Conservation (phyloP, 108 stramenopile genomes). For the Thalassiosira profunda region DNA sequence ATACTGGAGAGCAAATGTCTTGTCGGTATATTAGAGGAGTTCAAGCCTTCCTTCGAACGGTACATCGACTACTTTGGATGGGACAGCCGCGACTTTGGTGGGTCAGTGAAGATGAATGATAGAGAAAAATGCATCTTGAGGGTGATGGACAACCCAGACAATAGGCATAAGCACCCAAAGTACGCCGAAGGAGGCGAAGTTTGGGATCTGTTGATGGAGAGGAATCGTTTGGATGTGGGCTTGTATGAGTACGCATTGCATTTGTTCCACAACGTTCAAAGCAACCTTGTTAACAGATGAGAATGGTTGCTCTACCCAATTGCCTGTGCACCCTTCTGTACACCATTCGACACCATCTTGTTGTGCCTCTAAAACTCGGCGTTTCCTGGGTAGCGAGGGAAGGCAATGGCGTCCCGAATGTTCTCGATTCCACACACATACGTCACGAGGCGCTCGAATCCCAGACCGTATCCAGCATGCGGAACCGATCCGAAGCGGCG, state of each 20-base stretch:
- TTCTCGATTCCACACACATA: slow-evolving; percentile 99
- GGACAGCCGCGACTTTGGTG: slow-evolving; percentile 31
- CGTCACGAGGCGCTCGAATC: slow-evolving; percentile 98
- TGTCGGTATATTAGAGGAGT: slow-evolving; percentile 38
- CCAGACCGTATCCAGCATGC: slow-evolving; percentile 99
- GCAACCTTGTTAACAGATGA: slow-evolving; percentile 3
- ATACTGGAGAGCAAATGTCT: slow-evolving; percentile 46
- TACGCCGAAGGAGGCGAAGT: slow-evolving; percentile 32
- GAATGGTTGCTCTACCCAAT: neutral
- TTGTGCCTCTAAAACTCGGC: slow-evolving; percentile 87
- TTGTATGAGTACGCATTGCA: slow-evolving; percentile 42
- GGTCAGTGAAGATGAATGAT: slow-evolving; percentile 15
- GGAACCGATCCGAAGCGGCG: slow-evolving; percentile 96
- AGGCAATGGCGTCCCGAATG: slow-evolving; percentile 98
- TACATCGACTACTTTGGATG: slow-evolving; percentile 43
- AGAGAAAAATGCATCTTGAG: slow-evolving; percentile 16
- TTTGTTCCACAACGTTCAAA: slow-evolving; percentile 41
- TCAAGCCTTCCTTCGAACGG: slow-evolving; percentile 22
- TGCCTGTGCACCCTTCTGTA: neutral
- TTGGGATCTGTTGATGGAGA: slow-evolving; percentile 44
- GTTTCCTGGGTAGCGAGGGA: slow-evolving; percentile 97
- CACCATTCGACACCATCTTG: neutral
- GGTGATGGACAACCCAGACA: slow-evolving; percentile 35
- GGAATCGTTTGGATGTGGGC: slow-evolving; percentile 29
- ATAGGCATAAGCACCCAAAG: slow-evolving; percentile 28